phyloP scores from a whole-genome alignment of 768 basidiomycete species.

The Auricularia cornea region DNA sequence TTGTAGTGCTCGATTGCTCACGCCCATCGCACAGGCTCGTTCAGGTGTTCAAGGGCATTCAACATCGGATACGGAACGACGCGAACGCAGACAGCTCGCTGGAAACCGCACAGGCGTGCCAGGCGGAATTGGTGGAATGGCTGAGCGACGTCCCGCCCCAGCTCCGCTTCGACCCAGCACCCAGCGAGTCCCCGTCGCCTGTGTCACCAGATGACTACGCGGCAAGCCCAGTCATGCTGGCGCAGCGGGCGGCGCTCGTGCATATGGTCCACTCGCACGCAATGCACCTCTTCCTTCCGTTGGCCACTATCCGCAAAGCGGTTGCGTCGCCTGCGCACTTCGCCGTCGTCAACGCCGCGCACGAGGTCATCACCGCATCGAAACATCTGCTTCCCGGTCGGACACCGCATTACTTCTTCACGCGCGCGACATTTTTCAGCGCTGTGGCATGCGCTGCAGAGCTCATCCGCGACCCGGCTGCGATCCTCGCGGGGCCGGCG shows the following conservation, averaged over 20 bases:
- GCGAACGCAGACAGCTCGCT: too few relatives aligned
- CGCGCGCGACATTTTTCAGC: not conserved
- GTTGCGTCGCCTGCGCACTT: too few relatives aligned
- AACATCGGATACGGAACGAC: too few relatives aligned
- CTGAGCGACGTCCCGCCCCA: not conserved
- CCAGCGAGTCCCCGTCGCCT: not conserved
- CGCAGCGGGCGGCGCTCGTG: not conserved
- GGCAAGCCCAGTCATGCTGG: not conserved
- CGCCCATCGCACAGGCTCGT: too few relatives aligned
- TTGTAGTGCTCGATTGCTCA: too few relatives aligned
- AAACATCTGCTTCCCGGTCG: not conserved
- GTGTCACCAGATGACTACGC: not conserved
- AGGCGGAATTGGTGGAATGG: not conserved
- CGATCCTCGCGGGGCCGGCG: not conserved
- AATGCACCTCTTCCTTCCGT: not conserved
- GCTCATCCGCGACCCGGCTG: not conserved
- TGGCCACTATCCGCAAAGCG: too few relatives aligned
- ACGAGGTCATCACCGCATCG: not conserved
- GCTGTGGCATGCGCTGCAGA: not conserved
- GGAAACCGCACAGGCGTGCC: not conserved
- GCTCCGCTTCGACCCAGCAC: not conserved
- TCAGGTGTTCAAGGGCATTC: too few relatives aligned
- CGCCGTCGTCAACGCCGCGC: too few relatives aligned
- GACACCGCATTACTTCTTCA: not conserved
- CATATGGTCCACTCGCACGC: not conserved